Base-by-base conservation (phyloP, 2,329 filamentous ascomycete genomes). In the Epichloe aotearoae region DNA sequence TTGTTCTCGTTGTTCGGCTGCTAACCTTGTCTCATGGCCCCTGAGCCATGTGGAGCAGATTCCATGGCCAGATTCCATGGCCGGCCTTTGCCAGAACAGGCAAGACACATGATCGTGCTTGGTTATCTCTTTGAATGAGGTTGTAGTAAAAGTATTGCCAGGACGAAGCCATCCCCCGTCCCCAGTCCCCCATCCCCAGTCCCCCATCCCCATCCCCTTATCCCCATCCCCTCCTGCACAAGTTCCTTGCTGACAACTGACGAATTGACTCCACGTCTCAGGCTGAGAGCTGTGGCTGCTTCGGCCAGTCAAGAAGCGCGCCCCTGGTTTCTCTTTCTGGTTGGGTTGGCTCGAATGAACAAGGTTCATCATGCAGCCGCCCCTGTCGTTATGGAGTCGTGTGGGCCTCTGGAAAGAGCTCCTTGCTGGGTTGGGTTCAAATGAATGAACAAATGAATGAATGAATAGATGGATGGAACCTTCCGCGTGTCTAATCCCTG, bases 1-100 rank as follows among this genome's bases (percentile, higher is more conserved):
- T 47, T 47, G 33, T 36, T 38, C 17, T 38, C 11, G 46, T 11
- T 30, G 8, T 11, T 30, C 10, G 30, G 19, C 34, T 36, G 15
- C 39, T 7, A 3, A n/a, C 46, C 34, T 26, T 39, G 48, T 50
- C 45, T 50, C 49, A 50, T 36, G 30, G 40, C 40, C 40, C 40
- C 40, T 42, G 40, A 42, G 11, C 19, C 19, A 26, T 42, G 40
- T 42, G 40, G 40, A 23, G 40, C 40, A 26, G 39, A 20, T 15
- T 11, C 11, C 11, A 8, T 8, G 26, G 2, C 1, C 26, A 30
- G 8, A 23, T 23, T 23, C 23, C 23, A 23, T 23, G 23, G 26
- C 26, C 26, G 1, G 30, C 30, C 30, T 30, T 30, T 30, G 0
- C 30, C 30, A 30, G 26, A 30, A 30, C 8, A 30, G 26, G 8